Evolutionary conservation across 208 protist genomes (phyloP).

Genomic region (Lotmaria passim): DNA sequence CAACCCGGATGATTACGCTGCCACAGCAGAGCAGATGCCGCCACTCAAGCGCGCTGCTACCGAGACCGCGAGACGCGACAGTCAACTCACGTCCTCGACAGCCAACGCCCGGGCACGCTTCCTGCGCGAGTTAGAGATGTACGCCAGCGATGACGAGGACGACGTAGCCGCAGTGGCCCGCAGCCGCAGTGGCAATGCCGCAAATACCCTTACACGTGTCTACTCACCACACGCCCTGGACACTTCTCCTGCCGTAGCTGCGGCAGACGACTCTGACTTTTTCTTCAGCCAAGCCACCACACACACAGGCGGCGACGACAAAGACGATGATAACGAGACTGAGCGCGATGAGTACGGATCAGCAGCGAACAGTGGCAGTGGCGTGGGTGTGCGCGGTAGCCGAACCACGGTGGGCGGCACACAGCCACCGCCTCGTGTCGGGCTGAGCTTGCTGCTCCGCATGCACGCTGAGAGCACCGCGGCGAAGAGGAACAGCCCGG

Average conservation of each 20-base stretch:
- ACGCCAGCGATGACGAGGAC: conserved; percentile 56
- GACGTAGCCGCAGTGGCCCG: neutral
- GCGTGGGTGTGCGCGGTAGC: too few relatives aligned
- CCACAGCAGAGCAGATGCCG: neutral
- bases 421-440: conserved; percentile 29
- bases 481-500: neutral
- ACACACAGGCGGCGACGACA: conserved; percentile 1
- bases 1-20: too few relatives aligned
- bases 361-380: too few relatives aligned
- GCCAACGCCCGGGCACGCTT: conserved; percentile 36
- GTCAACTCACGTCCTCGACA: neutral
- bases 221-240: neutral
- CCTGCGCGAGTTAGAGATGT: conserved; percentile 36
- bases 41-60: conserved; percentile 13
- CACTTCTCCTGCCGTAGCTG: neutral
- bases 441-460: conserved; percentile 47
- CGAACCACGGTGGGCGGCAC: too few relatives aligned
- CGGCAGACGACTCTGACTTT: conserved; percentile 9
- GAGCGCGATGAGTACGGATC: neutral
- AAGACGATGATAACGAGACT: neutral
- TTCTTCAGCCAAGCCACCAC: conserved; percentile 7
- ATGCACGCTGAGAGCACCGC: conserved; percentile 45
- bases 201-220: neutral
- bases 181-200: neutral
- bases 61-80: conserved; percentile 11